Percentiles rank a stretch among this genome's conserved stretches.
phyloP scores from a whole-genome alignment of 805 yeast species.

The Saturnispora kantuleensis region DNA sequence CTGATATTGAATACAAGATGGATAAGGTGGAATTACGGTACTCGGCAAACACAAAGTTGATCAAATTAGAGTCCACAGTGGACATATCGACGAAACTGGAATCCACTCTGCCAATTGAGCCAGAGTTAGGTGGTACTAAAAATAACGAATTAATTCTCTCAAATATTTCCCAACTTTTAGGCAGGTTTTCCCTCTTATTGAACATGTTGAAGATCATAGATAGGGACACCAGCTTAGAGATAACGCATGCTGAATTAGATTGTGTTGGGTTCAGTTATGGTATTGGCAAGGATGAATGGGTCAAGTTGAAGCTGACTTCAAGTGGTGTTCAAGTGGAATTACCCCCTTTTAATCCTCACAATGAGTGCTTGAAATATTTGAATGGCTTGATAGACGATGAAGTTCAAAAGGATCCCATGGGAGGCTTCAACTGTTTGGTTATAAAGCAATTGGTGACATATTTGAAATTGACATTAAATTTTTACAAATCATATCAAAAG shows the following conservation, averaged over 20 bases:
- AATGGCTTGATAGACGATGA: constrained; percentile 14
- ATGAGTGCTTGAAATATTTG: constrained; percentile 18
- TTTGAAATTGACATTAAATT: constrained; percentile 23
- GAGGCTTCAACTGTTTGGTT: constrained; percentile 11
- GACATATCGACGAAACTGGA: constrained; percentile 18
- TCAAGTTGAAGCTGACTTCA: constrained; percentile 19
- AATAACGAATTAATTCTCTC: constrained; percentile 12
- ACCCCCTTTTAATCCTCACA: constrained; percentile 25
- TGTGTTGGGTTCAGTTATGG: constrained; percentile 27
- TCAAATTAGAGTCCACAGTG: constrained; percentile 22
- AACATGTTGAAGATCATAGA: constrained; percentile 24
- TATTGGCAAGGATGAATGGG: constrained; percentile 15
- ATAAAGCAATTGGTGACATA: constrained; percentile 22
- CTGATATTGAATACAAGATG: constrained; percentile 20
- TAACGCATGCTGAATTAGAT: constrained; percentile 21
- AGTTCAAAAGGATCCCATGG: constrained; percentile 6
- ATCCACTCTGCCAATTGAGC: no score
- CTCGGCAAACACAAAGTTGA: constrained; percentile 19
- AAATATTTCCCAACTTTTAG: constrained; percentile 20
- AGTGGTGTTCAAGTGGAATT: constrained; percentile 20
- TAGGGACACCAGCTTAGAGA: constrained; percentile 20
- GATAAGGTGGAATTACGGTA: constrained; percentile 19
- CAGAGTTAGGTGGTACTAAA: not conserved
- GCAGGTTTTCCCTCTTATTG: constrained; percentile 21
- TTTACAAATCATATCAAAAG: constrained; percentile 16